Evolutionary conservation across 2,329 filamentous ascomycete genomes (phyloP).

Genomic region (Moelleriella libera): DNA sequence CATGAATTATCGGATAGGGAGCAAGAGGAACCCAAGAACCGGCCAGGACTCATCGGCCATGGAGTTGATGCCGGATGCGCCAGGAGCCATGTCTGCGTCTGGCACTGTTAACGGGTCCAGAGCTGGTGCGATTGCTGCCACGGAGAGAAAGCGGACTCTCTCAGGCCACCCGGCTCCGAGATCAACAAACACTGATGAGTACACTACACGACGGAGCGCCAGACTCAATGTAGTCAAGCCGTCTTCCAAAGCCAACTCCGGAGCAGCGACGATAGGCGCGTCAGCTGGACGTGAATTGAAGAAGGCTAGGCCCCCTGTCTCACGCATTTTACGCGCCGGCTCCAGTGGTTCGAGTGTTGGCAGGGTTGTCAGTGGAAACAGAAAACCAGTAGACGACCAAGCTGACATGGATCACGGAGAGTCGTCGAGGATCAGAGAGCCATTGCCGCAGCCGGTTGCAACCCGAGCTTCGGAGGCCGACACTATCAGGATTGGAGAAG

Average conservation of each 20-base stretch:
- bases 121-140: constrained; percentile 24
- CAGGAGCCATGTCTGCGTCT: constrained; percentile 17
- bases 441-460: constrained; percentile 19
- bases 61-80: constrained; percentile 28
- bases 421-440: constrained; percentile 29
- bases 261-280: constrained; percentile 39
- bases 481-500: constrained; percentile 55
- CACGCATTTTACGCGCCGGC: constrained; percentile 50
- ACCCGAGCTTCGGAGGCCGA: constrained; percentile 35
- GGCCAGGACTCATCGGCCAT: constrained; percentile 15
- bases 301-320: constrained; percentile 64
- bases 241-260: constrained; percentile 49
- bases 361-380: constrained; percentile 78
- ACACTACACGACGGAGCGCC: constrained; percentile 51
- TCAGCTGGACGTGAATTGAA: constrained; percentile 59
- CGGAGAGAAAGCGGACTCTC: constrained; percentile 78
- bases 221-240: constrained; percentile 57
- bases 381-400: constrained; percentile 56
- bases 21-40: constrained; percentile 24
- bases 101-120: constrained; percentile 17
- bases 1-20: constrained; percentile 42
- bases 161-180: constrained; percentile 60
- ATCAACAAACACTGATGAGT: constrained; percentile 42
- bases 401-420: constrained; percentile 61
- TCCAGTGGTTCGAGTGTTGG: constrained; percentile 60